A percentile compares a stretch with the other conserved stretches of the same genome.
These are phyloP conservation scores for Nepenthes alata DNA, from an alignment of 179 eudicot genomes.

Conservation along the genomic window DNA sequence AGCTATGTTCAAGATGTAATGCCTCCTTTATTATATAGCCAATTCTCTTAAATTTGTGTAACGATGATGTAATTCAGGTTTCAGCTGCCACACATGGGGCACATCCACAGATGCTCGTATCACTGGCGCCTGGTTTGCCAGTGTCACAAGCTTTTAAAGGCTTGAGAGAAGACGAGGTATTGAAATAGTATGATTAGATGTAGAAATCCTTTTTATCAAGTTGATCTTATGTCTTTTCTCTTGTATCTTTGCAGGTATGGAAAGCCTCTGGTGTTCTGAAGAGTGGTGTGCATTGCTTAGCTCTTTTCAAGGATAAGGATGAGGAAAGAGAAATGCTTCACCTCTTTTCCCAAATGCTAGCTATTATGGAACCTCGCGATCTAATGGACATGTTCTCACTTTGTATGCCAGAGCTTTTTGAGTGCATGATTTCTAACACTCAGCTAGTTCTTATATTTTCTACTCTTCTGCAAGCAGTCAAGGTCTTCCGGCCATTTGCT, in stretches of 20 bases:
- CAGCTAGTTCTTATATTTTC: conserved; percentile 83
- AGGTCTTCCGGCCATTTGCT: conserved; percentile 84
- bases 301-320: conserved; percentile 81
- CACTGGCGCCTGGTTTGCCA: conserved; percentile 43
- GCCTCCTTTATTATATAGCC: not conserved
- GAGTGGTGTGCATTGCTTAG: conserved; percentile 95
- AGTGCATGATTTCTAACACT: conserved; percentile 84
- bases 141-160: conserved; percentile 62
- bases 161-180: conserved; percentile 96
- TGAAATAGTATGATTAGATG: not conserved
- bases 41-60: conserved; percentile 6
- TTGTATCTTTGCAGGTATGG: conserved; percentile 47
- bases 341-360: conserved; percentile 78
- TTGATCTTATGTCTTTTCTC: not conserved
- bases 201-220: not conserved
- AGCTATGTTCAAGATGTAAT: too few relatives aligned
- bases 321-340: conserved; percentile 92
- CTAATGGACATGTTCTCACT: conserved; percentile 96
- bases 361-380: conserved; percentile 93
- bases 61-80: conserved; percentile 31
- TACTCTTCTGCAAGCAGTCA: conserved; percentile 57
- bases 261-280: conserved; percentile 92
- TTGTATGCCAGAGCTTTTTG: conserved; percentile 97
- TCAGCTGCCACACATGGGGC: conserved; percentile 66
- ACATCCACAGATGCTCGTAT: conserved; percentile 60